phyloP scores from a whole-genome alignment of 2,329 filamentous ascomycete genomes.

The Xylaria sp. region DNA sequence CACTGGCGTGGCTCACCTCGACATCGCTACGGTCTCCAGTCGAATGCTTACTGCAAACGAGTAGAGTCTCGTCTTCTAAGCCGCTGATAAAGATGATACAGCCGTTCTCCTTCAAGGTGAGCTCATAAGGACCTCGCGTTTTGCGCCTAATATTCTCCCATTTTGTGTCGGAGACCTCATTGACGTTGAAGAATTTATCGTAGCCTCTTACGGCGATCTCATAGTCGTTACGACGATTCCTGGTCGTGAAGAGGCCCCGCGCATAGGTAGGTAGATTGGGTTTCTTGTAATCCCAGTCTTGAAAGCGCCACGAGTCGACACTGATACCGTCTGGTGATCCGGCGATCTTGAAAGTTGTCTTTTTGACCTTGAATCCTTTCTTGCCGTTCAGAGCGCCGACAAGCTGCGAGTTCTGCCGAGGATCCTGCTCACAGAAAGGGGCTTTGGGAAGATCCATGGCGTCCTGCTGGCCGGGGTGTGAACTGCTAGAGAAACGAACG shows the following conservation, averaged over 20 bases:
- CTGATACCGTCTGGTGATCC: conserved; percentile 70
- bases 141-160: conserved; percentile 81
- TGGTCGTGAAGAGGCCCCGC: conserved; percentile 91
- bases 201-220: conserved; percentile 92
- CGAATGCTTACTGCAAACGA: conserved; percentile 99
- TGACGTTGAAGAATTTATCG: conserved; percentile 98
- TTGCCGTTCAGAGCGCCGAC: conserved; percentile 71
- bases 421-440: conserved; percentile 76
- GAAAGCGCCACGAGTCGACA: conserved; percentile 92
- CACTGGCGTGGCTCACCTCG: conserved; percentile 81
- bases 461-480: conserved; percentile 18
- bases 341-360: conserved; percentile 77
- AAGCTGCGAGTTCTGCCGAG: conserved; percentile 72
- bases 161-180: conserved; percentile 81
- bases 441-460: conserved; percentile 54
- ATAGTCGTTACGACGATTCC: conserved; percentile 67
- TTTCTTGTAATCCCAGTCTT: conserved; percentile 96
- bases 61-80: conserved; percentile 84
- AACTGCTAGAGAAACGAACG: neutral
- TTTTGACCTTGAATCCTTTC: conserved; percentile 77
- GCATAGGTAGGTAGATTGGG: conserved; percentile 88
- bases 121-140: conserved; percentile 89
- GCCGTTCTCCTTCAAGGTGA: conserved; percentile 98
- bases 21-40: conserved; percentile 81
- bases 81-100: conserved; percentile 98